A percentile compares a stretch with the other conserved stretches of the same genome.
These are phyloP conservation scores for Hypoxylon cercidicola DNA, from an alignment of 495 filamentous ascomycete species.

Conservation along the genomic window DNA sequence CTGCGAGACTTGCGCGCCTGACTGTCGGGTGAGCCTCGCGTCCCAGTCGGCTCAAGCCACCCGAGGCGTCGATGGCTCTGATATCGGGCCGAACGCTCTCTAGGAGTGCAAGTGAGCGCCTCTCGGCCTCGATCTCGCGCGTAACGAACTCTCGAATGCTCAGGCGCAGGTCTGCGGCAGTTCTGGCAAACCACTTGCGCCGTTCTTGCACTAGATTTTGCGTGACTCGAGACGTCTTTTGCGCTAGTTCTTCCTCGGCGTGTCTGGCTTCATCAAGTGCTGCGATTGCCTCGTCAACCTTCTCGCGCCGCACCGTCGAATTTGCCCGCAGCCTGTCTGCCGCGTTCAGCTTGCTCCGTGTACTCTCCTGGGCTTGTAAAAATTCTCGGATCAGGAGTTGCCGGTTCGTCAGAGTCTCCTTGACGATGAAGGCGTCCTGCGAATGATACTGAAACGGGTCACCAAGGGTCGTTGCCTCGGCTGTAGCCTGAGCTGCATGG, in stretches of 20 bases:
- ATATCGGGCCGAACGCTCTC: constrained; percentile 94
- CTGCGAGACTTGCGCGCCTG: constrained; percentile 78
- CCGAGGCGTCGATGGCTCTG: constrained; percentile 87
- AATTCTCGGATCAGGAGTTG: constrained; percentile 98
- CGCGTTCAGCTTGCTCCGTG: constrained; percentile 80
- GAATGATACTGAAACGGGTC: constrained; percentile 97
- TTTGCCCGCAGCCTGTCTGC: constrained; percentile 88
- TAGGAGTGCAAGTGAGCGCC: constrained; percentile 88
- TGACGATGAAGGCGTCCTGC: constrained; percentile 96
- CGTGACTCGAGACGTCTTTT: constrained; percentile 88
- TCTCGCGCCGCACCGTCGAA: constrained; percentile 85
- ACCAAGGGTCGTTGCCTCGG: constrained; percentile 92
- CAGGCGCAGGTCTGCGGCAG: constrained; percentile 78
- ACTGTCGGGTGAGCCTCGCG: constrained; percentile 83
- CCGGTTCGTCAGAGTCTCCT: constrained; percentile 97
- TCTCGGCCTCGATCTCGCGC: constrained; percentile 94
- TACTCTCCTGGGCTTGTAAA: constrained; percentile 82
- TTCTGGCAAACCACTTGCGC: constrained; percentile 89
- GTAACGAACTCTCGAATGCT: constrained; percentile 92
- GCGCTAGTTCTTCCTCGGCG: constrained; percentile 79
- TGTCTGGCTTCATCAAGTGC: constrained; percentile 85
- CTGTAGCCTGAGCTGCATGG: constrained; percentile 97
- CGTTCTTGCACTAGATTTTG: constrained; percentile 88
- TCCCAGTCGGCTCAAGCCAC: constrained; percentile 87
- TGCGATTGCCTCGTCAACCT: constrained; percentile 94